Base-by-base conservation (phyloP, 495 filamentous ascomycete genomes). In the Aspergillus diversus region DNA sequence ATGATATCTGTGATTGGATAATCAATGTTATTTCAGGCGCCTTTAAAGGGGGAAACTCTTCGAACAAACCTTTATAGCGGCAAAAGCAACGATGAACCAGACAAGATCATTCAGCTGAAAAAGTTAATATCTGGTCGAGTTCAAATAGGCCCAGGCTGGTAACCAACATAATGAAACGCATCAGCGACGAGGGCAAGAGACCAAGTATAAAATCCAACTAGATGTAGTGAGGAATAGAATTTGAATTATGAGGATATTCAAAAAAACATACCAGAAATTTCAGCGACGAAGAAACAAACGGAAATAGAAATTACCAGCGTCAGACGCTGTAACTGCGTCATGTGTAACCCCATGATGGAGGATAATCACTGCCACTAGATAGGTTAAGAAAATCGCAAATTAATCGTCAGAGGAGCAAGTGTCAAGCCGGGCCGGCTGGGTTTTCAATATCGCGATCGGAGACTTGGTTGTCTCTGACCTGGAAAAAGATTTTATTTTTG, bases 171-270 rank as follows among this genome's bases (percentile, higher is more conserved):
- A 71, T 97, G 93, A 71, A 97, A 97, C 50, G 92, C 90, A 80
- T 97, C 93, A 16, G 93, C 93, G 65, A 93, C 88, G 59, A 97
- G 74, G 4, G 93, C 93, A 51, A 97, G 82, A n/a, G 92, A 96
- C 66, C 89, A 85, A 33, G 92, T 92, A 37, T 86, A 80, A 67
- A 93, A 89, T 32, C 93, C 93, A 54, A 90, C 85, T 80, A 55
- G 53, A 49, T 16, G 0, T n/a, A 4, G 33, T 35, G 11, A 4
- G n/a, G 11, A 39, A 34, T 74, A 39, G 57, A 69, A 70, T 47
- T 48, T 37, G 33, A 39, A 34, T 33, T 17, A 4, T 35, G 32
- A 49, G 15, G 46, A 49, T 49, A 21, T 2, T 49, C 7, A 4
- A 15, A 49, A 12, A 21, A 21, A 21, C 21, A 5, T 37, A 37